Conservation (phyloP, 2,329 filamentous ascomycete species). For the Phaeosphaeriaceae sp. region DNA sequence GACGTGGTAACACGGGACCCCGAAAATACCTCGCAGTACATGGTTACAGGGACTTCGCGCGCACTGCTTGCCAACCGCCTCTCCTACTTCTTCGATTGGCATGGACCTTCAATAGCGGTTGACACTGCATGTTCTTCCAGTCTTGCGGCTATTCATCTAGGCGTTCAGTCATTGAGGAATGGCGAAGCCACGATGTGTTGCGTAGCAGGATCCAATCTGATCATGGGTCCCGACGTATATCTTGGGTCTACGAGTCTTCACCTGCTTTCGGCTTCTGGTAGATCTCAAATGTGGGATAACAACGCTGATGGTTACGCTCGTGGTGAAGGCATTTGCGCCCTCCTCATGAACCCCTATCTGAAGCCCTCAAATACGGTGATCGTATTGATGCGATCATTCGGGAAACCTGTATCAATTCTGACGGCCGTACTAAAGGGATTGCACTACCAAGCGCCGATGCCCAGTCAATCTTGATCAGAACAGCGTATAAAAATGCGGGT, state of each 20-base stretch:
- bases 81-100: constrained; percentile 26
- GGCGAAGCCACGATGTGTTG: constrained; percentile 25
- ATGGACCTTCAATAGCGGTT: constrained; percentile 23
- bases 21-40: not conserved
- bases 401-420: not conserved
- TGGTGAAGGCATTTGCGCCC: too few species aligned
- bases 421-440: not conserved
- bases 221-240: too few species aligned
- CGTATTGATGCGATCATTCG: too few species aligned
- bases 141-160: constrained; percentile 21
- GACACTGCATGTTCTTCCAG: constrained; percentile 27
- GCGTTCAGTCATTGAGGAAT: constrained; percentile 10
- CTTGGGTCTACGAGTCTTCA: not conserved
- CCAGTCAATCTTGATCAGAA: not conserved
- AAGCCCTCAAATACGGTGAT: too few species aligned
- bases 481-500: not conserved
- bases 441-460: not conserved
- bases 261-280: too few species aligned
- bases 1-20: not conserved
- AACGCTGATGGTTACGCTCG: too few species aligned
- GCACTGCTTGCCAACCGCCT: constrained; percentile 21
- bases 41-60: not conserved
- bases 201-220: constrained; percentile 19
- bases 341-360: too few species aligned
- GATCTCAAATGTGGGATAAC: too few species aligned